These are phyloP conservation scores for Colletotrichum chrysophilum DNA, from an alignment of 2,329 filamentous ascomycete genomes.

Conservation along the genomic window DNA sequence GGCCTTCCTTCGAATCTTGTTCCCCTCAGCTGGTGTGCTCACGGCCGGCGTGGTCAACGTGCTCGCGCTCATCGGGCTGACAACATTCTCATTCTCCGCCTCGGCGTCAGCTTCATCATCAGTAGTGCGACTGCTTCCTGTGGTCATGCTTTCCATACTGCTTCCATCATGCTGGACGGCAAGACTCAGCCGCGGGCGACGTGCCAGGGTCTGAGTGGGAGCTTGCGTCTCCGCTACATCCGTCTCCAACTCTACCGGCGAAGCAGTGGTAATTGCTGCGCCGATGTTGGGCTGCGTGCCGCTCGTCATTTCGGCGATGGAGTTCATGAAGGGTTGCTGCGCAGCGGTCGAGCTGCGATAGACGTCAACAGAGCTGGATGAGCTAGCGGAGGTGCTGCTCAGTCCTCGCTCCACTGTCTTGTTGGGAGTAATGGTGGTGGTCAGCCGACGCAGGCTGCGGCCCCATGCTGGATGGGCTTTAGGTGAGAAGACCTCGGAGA, in stretches of 20 bases:
- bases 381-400: constrained; percentile 6
- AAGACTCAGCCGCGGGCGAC: neutral
- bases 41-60: neutral
- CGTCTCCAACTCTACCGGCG: constrained; percentile 9
- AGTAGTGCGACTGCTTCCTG: constrained; percentile 28
- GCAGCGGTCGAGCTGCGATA: neutral
- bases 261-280: neutral
- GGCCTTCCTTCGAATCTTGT: constrained; percentile 14
- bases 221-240: neutral
- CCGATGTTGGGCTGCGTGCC: neutral
- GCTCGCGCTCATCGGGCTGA: constrained; percentile 22
- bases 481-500: constrained; percentile 21
- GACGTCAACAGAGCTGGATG: neutral
- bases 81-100: constrained; percentile 22
- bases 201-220: neutral
- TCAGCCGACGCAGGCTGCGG: constrained; percentile 11
- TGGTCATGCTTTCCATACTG: constrained; percentile 32
- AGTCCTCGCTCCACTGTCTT: neutral
- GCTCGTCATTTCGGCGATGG: neutral
- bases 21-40: neutral
- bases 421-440: neutral
- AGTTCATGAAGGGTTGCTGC: neutral
- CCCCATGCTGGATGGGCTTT: constrained; percentile 19
- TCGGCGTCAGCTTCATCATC: constrained; percentile 24
- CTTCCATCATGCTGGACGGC: constrained; percentile 4